These are phyloP conservation scores for Ophioceras dolichostomum DNA, from an alignment of 2,329 filamentous ascomycete species.

Conservation along the genomic window DNA sequence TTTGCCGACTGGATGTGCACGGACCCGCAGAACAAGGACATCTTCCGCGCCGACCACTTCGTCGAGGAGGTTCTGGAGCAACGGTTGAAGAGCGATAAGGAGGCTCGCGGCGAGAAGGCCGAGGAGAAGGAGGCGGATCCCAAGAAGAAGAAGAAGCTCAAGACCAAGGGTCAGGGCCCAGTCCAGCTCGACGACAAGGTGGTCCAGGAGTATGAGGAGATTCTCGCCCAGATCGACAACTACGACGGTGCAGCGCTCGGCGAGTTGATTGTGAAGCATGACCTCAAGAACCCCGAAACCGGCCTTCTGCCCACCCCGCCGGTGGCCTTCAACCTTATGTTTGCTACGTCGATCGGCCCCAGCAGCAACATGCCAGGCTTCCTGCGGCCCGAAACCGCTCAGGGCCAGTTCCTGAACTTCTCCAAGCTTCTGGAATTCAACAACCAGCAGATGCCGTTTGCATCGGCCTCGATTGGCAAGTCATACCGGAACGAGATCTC, in stretches of 20 bases:
- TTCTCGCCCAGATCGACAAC: slow-evolving; percentile 90
- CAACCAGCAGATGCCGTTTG: slow-evolving; percentile 90
- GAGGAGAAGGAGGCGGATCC: slow-evolving; percentile 49
- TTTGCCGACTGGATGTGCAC: slow-evolving; percentile 99
- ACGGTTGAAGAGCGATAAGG: slow-evolving; percentile 79
- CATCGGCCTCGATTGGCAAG: slow-evolving; percentile 93
- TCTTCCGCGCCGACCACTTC: slow-evolving; percentile 89
- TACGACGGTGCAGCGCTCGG: slow-evolving; percentile 81
- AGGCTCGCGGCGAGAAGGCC: slow-evolving; percentile 74
- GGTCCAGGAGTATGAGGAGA: slow-evolving; percentile 81
- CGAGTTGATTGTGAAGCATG: slow-evolving; percentile 77
- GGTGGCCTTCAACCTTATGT: slow-evolving; percentile 97
- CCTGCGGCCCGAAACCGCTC: slow-evolving; percentile 86
- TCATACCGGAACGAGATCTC: slow-evolving; percentile 98
- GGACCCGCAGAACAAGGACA: slow-evolving; percentile 94
- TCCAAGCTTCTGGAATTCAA: slow-evolving; percentile 89
- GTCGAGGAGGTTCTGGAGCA: slow-evolving; percentile 88
- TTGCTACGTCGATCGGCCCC: slow-evolving; percentile 83
- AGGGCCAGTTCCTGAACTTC: slow-evolving; percentile 97
- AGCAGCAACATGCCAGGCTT: slow-evolving; percentile 79
- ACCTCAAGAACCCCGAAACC: slow-evolving; percentile 79
- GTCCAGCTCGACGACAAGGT: slow-evolving; percentile 80
- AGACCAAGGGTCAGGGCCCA: slow-evolving; percentile 61
- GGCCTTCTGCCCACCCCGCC: slow-evolving; percentile 67
- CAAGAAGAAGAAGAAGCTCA: slow-evolving; percentile 73